Evolutionary conservation across 257 asterid species (phyloP), one percentile per base, ranked within the genome.

Genomic region (Scutellaria galericulata): DNA sequence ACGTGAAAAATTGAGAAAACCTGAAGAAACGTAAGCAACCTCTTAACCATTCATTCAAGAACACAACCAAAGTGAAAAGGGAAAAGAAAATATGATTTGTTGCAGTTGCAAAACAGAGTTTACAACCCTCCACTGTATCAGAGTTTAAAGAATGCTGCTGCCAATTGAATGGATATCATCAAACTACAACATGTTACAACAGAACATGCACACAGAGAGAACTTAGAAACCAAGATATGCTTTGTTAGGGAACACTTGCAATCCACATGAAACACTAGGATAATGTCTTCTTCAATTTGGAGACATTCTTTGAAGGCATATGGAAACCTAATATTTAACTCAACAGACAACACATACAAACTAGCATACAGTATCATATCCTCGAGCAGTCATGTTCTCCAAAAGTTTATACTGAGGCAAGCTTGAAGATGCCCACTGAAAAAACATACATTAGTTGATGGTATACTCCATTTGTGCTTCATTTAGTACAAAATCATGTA

Each of bases 1-100:
- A 90, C 66, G 80, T 78, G 55, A 95, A 95, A 87, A 95, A 92
- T 70, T 90, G 98, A 75, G 98, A 87, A 84, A 95, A 95, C 84
- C 99, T 95, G 96, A 69, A 75, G 80, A 79, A 72, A 41, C 66
- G 62, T 59, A 44, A 72, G 67, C 10, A 75, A 37, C 70, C 62
- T 78, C 68, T 54, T 20, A 57, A 57, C 42, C 63, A 52, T 64
- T 57, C 64, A 37, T 9, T 37, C 46, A 44, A 61, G 40, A 70
- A 58, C 65, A 48, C 11, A 50, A 66, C 68, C 37, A 63, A 55
- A 62, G 68, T 46, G 46, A 76, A 52, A 56, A 47, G 73, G 12
- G 5, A 37, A 7, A 40, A 66, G 12, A 47, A 40, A 46, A 41
- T 35, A 5, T 1, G 5, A 51, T 22, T 69, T 45, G 40, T 35